A percentile compares a stretch with the other conserved stretches of the same genome.
Evolutionary conservation across 805 yeast species (phyloP).

Genomic region (Candida loeiensis): DNA sequence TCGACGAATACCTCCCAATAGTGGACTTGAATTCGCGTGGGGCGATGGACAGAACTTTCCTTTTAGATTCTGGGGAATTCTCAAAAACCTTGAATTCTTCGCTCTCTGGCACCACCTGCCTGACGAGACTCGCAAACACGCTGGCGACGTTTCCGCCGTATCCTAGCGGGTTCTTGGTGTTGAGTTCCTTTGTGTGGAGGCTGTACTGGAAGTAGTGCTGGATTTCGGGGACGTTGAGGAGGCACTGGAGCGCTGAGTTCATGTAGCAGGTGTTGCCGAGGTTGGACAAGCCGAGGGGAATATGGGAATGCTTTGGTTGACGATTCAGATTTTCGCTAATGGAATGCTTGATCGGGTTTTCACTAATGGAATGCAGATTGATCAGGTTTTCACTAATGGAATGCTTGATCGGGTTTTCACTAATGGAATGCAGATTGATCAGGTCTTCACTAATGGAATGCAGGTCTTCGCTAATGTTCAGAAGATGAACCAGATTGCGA

Average conservation of each 20-base stretch:
- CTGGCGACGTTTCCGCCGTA: conserved; percentile 76
- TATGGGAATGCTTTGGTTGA: neutral
- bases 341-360: no score
- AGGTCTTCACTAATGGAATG: no score
- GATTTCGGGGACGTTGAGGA: conserved; percentile 81
- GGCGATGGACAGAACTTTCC: no score
- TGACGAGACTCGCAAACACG: conserved; percentile 63
- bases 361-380: no score
- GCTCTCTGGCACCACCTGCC: conserved; percentile 47
- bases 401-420: no score
- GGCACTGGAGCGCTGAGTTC: conserved; percentile 92
- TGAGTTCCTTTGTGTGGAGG: conserved; percentile 62
- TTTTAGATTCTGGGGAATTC: no score
- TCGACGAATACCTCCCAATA: conserved; percentile 72
- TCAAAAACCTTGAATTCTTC: no score
- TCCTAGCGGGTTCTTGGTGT: conserved; percentile 78
- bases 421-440: no score
- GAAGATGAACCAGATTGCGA: no score
- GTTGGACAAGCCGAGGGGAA: conserved; percentile 52
- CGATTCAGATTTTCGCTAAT: no score
- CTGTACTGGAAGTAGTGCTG: conserved; percentile 68
- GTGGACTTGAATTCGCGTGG: conserved; percentile 79
- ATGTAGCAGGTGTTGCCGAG: conserved; percentile 91
- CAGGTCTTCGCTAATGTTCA: no score
- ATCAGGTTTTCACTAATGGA: no score